These are phyloP conservation scores for Arthrobotrys pseudoclavata DNA, from an alignment of 2,329 filamentous ascomycete genomes.

Conservation along the genomic window DNA sequence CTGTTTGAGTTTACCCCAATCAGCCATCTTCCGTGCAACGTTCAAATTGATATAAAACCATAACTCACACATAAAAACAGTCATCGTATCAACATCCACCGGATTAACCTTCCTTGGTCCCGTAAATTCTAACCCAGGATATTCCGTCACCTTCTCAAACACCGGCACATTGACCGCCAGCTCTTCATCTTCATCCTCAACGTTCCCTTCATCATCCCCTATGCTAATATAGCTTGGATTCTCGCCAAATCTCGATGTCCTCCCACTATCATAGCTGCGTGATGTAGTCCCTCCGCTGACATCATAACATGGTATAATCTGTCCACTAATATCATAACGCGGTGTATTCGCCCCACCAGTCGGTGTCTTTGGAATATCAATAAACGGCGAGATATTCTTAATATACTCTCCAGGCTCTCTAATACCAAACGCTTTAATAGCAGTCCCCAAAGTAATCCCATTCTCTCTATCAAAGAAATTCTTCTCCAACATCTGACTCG, in stretches of 20 bases:
- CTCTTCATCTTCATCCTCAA: slow-evolving; percentile 30
- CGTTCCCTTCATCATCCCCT: slow-evolving; percentile 31
- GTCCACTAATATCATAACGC: not conserved
- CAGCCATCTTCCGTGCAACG: too few species aligned
- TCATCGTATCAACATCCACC: slow-evolving; percentile 9
- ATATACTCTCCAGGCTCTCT: slow-evolving; percentile 24
- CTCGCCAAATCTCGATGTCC: slow-evolving; percentile 3
- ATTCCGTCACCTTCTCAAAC: not conserved
- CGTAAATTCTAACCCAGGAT: slow-evolving; percentile 14
- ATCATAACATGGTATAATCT: not conserved
- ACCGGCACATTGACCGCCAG: slow-evolving; percentile 14
- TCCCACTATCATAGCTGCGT: not conserved
- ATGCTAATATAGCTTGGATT: not conserved
- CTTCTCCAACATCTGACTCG: slow-evolving; percentile 11
- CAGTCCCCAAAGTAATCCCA: slow-evolving; percentile 8
- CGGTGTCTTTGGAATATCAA: slow-evolving; percentile 9
- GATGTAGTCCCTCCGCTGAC: not conserved
- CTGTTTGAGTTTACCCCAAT: slow-evolving; percentile 16
- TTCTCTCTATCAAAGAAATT: not conserved
- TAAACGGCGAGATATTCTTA: slow-evolving; percentile 16
- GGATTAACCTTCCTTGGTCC: slow-evolving; percentile 27
- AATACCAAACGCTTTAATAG: slow-evolving; percentile 38
- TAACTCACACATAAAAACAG: slow-evolving; percentile 7
- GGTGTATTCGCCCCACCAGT: slow-evolving; percentile 5
- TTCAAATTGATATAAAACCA: too few species aligned